These are phyloP conservation scores for Leccinum variicolor DNA, from an alignment of 768 basidiomycete genomes.

Conservation along the genomic window DNA sequence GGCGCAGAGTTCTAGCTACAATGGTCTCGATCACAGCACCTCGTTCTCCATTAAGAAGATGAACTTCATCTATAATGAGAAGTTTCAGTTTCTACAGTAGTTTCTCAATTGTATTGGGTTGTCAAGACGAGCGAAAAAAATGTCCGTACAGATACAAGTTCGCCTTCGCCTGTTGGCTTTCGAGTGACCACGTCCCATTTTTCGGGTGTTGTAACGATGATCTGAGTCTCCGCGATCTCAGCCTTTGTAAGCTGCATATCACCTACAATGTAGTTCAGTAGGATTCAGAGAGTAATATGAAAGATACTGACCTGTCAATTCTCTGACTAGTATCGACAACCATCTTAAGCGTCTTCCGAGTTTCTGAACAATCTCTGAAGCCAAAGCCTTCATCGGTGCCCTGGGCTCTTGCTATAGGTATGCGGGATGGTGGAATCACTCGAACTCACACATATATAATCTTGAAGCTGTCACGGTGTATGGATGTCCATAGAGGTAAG, in stretches of 20 bases:
- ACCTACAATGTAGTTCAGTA: slow-evolving; percentile 33
- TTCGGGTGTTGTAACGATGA: slow-evolving; percentile 98
- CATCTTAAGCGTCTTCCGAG: slow-evolving; percentile 85
- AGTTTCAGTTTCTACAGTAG: slow-evolving; percentile 75
- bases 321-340: slow-evolving; percentile 82
- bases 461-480: slow-evolving; percentile 78
- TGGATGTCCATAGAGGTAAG: slow-evolving; percentile 42
- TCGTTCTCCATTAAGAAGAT: slow-evolving; percentile 94
- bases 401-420: slow-evolving; percentile 34
- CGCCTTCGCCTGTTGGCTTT: slow-evolving; percentile 95
- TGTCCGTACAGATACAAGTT: slow-evolving; percentile 78
- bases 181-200: slow-evolving; percentile 99
- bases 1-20: slow-evolving; percentile 90
- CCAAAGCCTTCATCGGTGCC: slow-evolving; percentile 98
- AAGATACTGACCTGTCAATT: slow-evolving; percentile 70
- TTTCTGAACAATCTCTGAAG: slow-evolving; percentile 93
- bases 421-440: background rate
- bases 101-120: background rate
- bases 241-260: slow-evolving; percentile 97
- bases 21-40: slow-evolving; percentile 98
- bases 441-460: slow-evolving; percentile 87
- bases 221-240: slow-evolving; percentile 93
- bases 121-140: background rate
- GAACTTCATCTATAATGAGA: slow-evolving; percentile 96
- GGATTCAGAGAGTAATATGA: background rate